These are phyloP conservation scores for Penicillium salamii DNA, from an alignment of 495 filamentous ascomycete genomes.

Conservation along the genomic window DNA sequence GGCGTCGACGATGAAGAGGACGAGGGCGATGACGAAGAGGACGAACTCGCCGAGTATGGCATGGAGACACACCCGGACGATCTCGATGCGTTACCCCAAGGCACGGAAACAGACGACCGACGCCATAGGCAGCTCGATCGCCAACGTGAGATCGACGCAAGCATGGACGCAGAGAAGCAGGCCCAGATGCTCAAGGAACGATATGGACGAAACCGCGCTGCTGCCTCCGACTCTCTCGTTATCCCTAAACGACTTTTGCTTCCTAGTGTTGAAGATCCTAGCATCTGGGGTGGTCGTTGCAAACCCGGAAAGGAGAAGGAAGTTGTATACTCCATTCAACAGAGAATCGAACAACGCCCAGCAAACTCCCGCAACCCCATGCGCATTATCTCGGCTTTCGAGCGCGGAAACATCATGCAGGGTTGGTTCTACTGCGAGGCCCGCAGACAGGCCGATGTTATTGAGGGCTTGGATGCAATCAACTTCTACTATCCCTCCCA, in stretches of 20 bases:
- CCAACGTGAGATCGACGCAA: constrained; percentile 76
- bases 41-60: constrained; percentile 78
- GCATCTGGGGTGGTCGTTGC: constrained; percentile 91
- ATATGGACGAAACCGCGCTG: constrained; percentile 66
- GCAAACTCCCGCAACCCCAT: constrained; percentile 69
- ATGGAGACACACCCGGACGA: constrained; percentile 90
- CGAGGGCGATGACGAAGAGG: constrained; percentile 84
- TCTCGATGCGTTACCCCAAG: constrained; percentile 72
- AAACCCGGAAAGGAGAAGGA: constrained; percentile 94
- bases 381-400: constrained; percentile 82
- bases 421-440: constrained; percentile 97
- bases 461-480: constrained; percentile 75
- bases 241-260: constrained; percentile 87
- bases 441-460: constrained; percentile 77
- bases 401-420: constrained; percentile 81
- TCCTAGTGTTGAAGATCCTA: constrained; percentile 90
- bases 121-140: constrained; percentile 93
- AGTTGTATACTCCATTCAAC: constrained; percentile 79
- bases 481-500: constrained; percentile 80
- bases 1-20: constrained; percentile 97
- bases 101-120: constrained; percentile 81
- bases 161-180: constrained; percentile 90
- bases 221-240: constrained; percentile 57
- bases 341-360: constrained; percentile 75
- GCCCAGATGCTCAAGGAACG: constrained; percentile 80